Evolutionary conservation across 306 rosid genomes (phyloP), one percentile per base, ranked within the genome.

Genomic region (Quillaja saponaria): DNA sequence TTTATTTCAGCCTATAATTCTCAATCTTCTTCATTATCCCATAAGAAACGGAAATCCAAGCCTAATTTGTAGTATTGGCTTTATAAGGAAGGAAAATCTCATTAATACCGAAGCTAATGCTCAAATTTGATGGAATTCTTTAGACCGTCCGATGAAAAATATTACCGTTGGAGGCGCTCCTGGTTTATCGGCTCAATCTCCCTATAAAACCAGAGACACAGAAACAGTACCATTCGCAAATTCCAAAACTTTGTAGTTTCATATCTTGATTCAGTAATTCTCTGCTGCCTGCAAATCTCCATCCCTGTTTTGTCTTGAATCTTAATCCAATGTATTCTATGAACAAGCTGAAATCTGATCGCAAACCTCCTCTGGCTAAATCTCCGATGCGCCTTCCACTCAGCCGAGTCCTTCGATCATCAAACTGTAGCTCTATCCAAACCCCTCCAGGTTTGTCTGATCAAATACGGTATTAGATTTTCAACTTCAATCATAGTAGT

Each of bases 351-450:
- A 87, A 78, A 67, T 37, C 84, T 1, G 76, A 75, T 33, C 76
- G 71, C 63, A 77, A 86, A 66, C 96, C 95, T 55, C 96, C 98
- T 4, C 81, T 88, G 0, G 80, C 96, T 1, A 88, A 66, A 58
- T 84, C 96, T 1, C 95, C 95, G 0, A 45, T 39, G 50, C 81
- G 87, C 21, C 84, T 80, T 42, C 80, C 90, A 67, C 42, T 88
- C 9, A 79, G 80, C 25, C 77, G 75, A 0, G 60, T 46, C 49
- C 63, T 65, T 56, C 82, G 69, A 9, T 76, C 90, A 6, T 76
- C 87, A 6, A 68, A 58, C 64, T 56, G 85, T 3, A 10, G 50
- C 66, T 21, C 82, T 28, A 55, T 77, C 42, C 95, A 84, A 68
- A 91, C 85, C 10, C 95, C 95, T 19, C 79, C 85, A 44, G 90